phyloP scores from a whole-genome alignment of 441 rosid genomes.

The Pelargonium hybrid region DNA sequence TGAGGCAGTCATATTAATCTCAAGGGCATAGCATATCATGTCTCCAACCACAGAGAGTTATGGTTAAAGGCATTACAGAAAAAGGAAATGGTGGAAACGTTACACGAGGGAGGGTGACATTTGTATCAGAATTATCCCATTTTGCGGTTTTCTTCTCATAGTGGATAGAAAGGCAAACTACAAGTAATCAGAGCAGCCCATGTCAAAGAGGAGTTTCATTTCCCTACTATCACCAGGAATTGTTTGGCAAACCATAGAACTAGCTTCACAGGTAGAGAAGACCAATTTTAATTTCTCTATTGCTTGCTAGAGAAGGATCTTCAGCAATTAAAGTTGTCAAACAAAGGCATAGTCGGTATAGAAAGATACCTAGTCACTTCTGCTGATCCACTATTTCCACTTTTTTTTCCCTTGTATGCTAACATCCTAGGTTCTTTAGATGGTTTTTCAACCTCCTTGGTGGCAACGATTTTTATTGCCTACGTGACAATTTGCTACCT shows the following conservation, averaged over 20 bases:
- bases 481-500: background rate
- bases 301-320: background rate
- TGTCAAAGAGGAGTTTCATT: background rate
- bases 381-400: background rate
- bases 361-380: background rate
- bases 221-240: background rate
- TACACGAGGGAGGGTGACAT: background rate
- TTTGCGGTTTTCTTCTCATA: background rate
- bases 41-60: background rate
- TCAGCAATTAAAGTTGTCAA: background rate
- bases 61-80: background rate
- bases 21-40: background rate
- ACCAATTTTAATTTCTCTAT: background rate
- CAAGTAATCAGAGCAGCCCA: background rate
- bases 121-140: background rate
- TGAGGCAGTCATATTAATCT: background rate
- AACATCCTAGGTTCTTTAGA: background rate
- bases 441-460: background rate
- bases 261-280: background rate
- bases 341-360: background rate
- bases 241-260: background rate
- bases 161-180: background rate
- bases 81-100: background rate
- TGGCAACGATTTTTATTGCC: background rate
- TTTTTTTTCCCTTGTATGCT: background rate